phyloP scores from a whole-genome alignment of 495 filamentous ascomycete species.

The Aspergillus olivimuriae region DNA sequence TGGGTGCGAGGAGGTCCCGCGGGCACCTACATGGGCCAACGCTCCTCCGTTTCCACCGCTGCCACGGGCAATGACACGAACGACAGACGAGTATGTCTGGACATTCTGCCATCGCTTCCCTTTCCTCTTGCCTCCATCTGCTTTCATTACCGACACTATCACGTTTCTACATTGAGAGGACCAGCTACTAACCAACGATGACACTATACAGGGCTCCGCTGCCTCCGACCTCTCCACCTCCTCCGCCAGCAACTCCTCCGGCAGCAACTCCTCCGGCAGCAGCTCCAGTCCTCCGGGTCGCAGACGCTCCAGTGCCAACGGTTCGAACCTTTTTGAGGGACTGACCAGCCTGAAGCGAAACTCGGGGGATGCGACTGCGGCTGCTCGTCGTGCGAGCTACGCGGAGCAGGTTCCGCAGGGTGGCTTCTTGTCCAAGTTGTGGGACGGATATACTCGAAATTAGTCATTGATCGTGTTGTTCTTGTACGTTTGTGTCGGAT shows the following conservation, averaged over 20 bases:
- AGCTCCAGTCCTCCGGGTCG: constrained; percentile 17
- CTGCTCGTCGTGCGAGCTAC: constrained; percentile 40
- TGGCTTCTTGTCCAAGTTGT: constrained; percentile 46
- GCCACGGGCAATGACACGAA: constrained; percentile 5
- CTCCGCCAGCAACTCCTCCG: constrained; percentile 11
- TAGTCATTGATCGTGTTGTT: background rate
- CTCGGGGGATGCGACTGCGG: constrained; percentile 29
- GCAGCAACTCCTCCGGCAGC: constrained; percentile 5
- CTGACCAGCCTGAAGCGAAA: constrained; percentile 49
- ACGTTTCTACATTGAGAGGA: background rate
- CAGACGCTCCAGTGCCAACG: constrained; percentile 29
- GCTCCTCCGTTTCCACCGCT: constrained; percentile 21
- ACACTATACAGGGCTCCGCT: constrained; percentile 7
- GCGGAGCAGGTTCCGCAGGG: constrained; percentile 40
- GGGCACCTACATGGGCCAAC: constrained; percentile 15
- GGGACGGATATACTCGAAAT: constrained; percentile 43
- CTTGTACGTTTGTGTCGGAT: background rate
- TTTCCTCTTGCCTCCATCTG: background rate
- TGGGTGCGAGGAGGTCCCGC: constrained; percentile 36
- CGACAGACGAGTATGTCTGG: constrained; percentile 18
- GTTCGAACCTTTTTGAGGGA: constrained; percentile 36
- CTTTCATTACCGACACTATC: background rate
- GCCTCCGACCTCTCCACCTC: constrained; percentile 10
- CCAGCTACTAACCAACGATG: background rate
- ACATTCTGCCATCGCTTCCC: background rate